Evolutionary conservation across 2,329 filamentous ascomycete genomes (phyloP), one percentile per base, ranked within the genome.

Genomic region (Zymoseptoria passerinii): DNA sequence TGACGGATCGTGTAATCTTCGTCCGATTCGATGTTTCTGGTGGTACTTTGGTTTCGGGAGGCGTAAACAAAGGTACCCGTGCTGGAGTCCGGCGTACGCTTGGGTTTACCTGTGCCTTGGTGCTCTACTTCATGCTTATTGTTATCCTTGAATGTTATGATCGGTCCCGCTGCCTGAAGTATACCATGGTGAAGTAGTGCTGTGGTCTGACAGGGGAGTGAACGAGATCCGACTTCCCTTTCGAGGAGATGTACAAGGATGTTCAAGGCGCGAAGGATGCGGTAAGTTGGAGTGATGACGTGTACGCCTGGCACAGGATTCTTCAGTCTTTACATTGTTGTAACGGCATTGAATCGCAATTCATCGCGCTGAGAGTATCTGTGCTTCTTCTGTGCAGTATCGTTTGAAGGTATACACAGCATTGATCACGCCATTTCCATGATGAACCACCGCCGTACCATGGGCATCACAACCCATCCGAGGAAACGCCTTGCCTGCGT

Each of bases 1-100:
- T 71, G 49, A 16, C n/a, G 16, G 35, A 44, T 16, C 10, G 10
- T 16, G 35, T 13, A 3, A 4, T 23, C 23, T 23, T 23, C 2
- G 13, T 44, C 16, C 10, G 35, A 4, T 44, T n/a, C 10, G 23
- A 23, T 16, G 35, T 16, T 44, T 2, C 35, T 44, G 13, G 13
- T 44, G 16, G 35, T 13, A 16, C 35, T 44, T 16, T 44, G 13
- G 35, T 13, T n/a, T 13, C 13, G n/a, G 35, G 35, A 16, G 35
- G 35, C 35, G 35, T 44, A 6, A 44, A 44, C 35, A 44, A 44
- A 44, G 13, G 35, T 44, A 44, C 35, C 35, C 35, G 35, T 44
- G 35, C 35, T 44, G 35, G 13, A 16, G 35, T 44, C 35, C 35
- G 35, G 35, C 16, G 35, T n/a, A n/a, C 35, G 35, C 35, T 44